A percentile compares a stretch with the other conserved stretches of the same genome.
Conservation (phyloP, 2,329 filamentous ascomycete species). For the Phaeosphaeria sp. region DNA sequence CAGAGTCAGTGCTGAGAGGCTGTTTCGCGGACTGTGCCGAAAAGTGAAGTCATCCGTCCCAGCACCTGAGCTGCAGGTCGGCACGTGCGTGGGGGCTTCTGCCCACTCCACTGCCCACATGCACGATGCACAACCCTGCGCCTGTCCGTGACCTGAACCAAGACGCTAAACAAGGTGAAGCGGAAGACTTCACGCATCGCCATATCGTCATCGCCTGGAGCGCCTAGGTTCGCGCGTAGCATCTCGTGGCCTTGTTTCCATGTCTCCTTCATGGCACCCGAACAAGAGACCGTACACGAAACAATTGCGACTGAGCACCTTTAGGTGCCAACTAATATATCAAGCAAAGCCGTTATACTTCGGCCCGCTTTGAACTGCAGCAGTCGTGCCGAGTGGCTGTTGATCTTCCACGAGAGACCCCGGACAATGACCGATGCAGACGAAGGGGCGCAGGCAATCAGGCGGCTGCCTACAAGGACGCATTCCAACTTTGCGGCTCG, state of each 20-base stretch:
- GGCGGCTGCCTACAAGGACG: slow-evolving; percentile 39
- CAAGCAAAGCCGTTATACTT: not conserved
- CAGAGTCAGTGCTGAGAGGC: slow-evolving; percentile 8
- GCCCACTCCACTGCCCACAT: not conserved
- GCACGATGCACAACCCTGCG: not conserved
- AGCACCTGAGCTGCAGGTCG: slow-evolving; percentile 3
- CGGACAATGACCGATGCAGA: slow-evolving; percentile 37
- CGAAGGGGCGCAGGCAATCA: slow-evolving; percentile 22
- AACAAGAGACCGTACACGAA: not conserved
- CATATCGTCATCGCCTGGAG: slow-evolving; percentile 7
- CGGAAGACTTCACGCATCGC: slow-evolving; percentile 16
- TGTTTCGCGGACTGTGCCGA: slow-evolving; percentile 23
- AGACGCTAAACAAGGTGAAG: slow-evolving; percentile 1
- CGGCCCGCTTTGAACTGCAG: not conserved
- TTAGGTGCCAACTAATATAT: not conserved
- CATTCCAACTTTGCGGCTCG: slow-evolving; percentile 55
- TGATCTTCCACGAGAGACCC: not conserved
- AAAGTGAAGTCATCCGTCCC: slow-evolving; percentile 36
- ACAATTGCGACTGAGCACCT: not conserved
- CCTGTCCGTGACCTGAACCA: not conserved
- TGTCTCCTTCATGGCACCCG: slow-evolving; percentile 5
- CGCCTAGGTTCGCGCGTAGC: slow-evolving; percentile 2
- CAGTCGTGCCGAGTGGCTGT: not conserved
- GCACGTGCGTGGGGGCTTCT: not conserved
- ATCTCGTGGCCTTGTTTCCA: slow-evolving; percentile 2